Evolutionary conservation across 176 grass and related monocot genomes (phyloP).

Genomic region (Aegilops longissima): DNA sequence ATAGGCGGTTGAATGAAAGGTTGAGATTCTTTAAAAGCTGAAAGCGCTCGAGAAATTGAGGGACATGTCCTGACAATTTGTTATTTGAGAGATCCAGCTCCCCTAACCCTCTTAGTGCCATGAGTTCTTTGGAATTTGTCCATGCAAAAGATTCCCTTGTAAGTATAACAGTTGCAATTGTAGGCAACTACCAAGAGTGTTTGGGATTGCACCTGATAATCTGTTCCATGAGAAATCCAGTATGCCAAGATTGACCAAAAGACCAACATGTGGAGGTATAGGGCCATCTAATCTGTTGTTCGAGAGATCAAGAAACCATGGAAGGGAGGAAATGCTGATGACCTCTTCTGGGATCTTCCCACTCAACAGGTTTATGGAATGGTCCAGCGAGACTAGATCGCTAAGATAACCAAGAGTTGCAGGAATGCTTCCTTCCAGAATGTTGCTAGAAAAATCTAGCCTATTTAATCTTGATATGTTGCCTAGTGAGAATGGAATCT

Average conservation of each 20-base stretch:
- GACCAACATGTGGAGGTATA: slow-evolving; percentile 4
- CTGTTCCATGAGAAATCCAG: not conserved
- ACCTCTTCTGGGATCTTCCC: not conserved
- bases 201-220: too few species aligned
- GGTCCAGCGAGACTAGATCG: not conserved
- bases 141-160: not conserved
- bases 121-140: not conserved
- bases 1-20: not conserved
- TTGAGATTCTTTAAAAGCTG: too few species aligned
- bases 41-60: too few species aligned
- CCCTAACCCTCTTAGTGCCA: too few species aligned
- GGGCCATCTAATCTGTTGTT: slow-evolving; percentile 9
- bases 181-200: too few species aligned
- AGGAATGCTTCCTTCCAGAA: too few species aligned
- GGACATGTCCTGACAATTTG: too few species aligned
- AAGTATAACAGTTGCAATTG: not conserved
- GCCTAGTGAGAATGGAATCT: too few species aligned
- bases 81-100: too few species aligned
- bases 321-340: not conserved
- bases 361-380: not conserved
- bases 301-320: slow-evolving; percentile 5
- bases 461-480: too few species aligned
- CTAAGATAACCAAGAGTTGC: not conserved
- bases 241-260: slow-evolving; percentile 1
- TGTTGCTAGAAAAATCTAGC: too few species aligned